These are phyloP conservation scores for Capsella bursapastoris DNA, from an alignment of 345 rosid genomes.

Conservation along the genomic window DNA sequence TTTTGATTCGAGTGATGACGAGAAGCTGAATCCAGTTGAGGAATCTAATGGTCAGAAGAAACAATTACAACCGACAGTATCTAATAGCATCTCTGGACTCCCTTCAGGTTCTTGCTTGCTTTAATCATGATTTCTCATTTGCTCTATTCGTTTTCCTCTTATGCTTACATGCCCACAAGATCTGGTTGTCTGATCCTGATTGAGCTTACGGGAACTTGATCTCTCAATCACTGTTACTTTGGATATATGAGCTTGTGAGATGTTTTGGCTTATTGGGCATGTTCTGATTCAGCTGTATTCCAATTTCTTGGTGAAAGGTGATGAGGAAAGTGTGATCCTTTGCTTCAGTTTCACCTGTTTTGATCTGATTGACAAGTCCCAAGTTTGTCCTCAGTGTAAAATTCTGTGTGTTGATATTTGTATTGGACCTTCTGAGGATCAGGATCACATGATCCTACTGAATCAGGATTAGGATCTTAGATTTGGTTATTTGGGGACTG, in stretches of 20 bases:
- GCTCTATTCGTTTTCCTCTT: background rate
- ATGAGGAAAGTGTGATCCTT: constrained; percentile 42
- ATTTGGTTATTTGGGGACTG: constrained; percentile 12
- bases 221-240: constrained; percentile 30
- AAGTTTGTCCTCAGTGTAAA: constrained; percentile 16
- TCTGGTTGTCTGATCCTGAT: constrained; percentile 37
- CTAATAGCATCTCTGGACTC: constrained; percentile 68
- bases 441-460: constrained; percentile 38
- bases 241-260: background rate
- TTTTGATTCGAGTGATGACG: constrained; percentile 87
- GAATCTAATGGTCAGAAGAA: constrained; percentile 62
- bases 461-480: constrained; percentile 35
- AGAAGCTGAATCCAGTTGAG: constrained; percentile 67
- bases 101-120: constrained; percentile 63
- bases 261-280: constrained; percentile 27
- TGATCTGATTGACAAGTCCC: constrained; percentile 43
- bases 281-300: constrained; percentile 19
- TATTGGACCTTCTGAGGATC: constrained; percentile 23
- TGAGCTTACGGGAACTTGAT: constrained; percentile 17
- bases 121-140: constrained; percentile 7
- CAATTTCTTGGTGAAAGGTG: background rate
- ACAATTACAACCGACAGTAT: constrained; percentile 52
- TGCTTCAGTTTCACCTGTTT: constrained; percentile 43
- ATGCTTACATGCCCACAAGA: constrained; percentile 33
- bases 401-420: constrained; percentile 19